Base-by-base conservation (phyloP, 2,329 filamentous ascomycete species). In the Xylaria sp. region DNA sequence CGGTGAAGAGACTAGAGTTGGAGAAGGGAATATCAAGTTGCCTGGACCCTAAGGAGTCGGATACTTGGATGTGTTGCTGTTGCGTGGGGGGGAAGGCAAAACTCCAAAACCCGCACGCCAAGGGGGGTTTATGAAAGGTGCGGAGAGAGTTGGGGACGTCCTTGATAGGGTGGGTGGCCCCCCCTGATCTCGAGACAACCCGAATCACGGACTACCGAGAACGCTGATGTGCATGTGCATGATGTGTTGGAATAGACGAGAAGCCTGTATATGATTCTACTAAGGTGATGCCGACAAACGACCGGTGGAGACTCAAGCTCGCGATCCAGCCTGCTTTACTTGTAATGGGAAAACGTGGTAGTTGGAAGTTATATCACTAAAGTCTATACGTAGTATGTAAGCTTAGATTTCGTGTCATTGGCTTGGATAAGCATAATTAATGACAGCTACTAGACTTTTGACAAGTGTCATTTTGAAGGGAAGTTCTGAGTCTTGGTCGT, bases 141-240 rank as follows among this genome's bases (percentile, higher is more conserved):
- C 60, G 65, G 65, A 63, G 60, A 29, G 29, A 35, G 37, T 67
- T 67, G 62, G 65, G 59, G 60, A 59, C n/a, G 21, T 63, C 60
- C 54, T 63, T 48, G 25, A 35, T 42, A 27, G 48, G 32, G 23
- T 42, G 10, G 44, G 42, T 13, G 13, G 35, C 16, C 40, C 5
- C 5, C 37, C 60, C 35, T 54, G 18, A 35, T 37, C 48, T 48
- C 13, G 54, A 42, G 55, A 51, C 48, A 16, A 27, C 35, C 32
- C 65, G 65, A 60, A 68, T 68, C 54, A 59, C 16, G 54, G 44
- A 16, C 37, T 57, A 48, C 40, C 42, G 55, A 27, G 37, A 47
- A 64, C 21, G 40, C 40, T 60, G 55, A 58, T 55, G 48, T 55
- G 65, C 54, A 60, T 64, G 47, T 50, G 60, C 60, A 64, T 64